Base-by-base conservation (phyloP, 768 basidiomycete species). In the Lactifluus subvellereus region DNA sequence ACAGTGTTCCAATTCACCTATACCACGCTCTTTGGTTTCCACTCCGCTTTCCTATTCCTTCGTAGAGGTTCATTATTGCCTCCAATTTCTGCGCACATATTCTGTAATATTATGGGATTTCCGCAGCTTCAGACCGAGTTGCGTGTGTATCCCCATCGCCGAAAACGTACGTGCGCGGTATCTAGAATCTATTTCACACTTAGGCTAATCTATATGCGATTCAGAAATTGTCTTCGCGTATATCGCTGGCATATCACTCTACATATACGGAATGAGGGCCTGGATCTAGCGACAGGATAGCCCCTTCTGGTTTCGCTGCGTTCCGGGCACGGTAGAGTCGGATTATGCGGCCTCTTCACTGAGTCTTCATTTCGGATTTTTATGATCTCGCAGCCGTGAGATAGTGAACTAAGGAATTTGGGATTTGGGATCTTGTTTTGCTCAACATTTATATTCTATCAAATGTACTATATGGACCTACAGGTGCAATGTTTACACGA, bases 31-130 rank as follows among this genome's bases (percentile, higher is more conserved):
- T 82, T 98, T 68, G 97, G 97, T 4, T 90, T 87, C 73, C 89
- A 89, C 74, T 87, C 85, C 27, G 82, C 91, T 4, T 97, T 84
- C 74, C 80, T 97, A 48, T 93, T 94, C 75, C 78, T 96, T 8
- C 84, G 89, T 54, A 94, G 94, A 4, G 85, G 88, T 16, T 94
- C 93, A 5, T 75, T 98, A 62, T 73, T 88, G 35, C 88, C 94
- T 1, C 79, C 94, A 2, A 80, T 94, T 59, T 74, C 81, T 9
- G 85, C 93, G 0, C 97, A 99, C 71, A 75, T 89, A 1, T 96
- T 94, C 71, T 98, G 97, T 78, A 99, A 99, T 71, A 72, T 89
- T 54, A 95, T 98, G 91, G 95, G 95, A 1, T 69, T 98, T 33
- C 97, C 96, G 2, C 80, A 85, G 57, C 80, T 88, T 30, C 70